Evolutionary conservation across 2,329 filamentous ascomycete species (phyloP).

Genomic region (Colletotrichum camelliae): DNA sequence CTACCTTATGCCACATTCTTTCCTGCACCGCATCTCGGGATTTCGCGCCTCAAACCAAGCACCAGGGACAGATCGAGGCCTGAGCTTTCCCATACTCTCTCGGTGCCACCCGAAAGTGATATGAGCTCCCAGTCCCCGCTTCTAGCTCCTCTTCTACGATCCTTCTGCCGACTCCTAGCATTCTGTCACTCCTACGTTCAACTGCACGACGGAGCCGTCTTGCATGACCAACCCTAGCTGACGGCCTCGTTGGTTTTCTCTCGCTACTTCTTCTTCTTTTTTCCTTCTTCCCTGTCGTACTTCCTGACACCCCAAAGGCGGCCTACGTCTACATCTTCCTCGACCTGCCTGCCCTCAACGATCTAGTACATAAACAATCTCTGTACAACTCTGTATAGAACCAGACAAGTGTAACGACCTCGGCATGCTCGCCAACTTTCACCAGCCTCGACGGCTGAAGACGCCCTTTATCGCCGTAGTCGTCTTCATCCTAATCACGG

Average conservation of each 20-base stretch:
- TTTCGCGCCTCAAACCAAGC: not conserved
- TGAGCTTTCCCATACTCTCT: not conserved
- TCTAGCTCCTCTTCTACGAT: not conserved
- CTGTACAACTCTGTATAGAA: not conserved
- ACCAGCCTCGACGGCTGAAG: conserved; percentile 11
- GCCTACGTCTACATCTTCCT: not conserved
- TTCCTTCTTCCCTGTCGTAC: not conserved
- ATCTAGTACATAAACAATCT: not conserved
- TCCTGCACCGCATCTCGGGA: not conserved
- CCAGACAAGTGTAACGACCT: not conserved
- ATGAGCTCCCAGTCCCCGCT: not conserved
- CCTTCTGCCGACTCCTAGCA: not conserved
- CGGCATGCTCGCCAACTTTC: conserved; percentile 13
- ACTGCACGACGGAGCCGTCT: not conserved
- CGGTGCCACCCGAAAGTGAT: not conserved
- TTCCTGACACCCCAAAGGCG: not conserved
- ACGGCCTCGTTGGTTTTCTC: not conserved
- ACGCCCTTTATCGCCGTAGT: conserved; percentile 38
- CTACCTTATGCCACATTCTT: not conserved
- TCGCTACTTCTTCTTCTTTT: not conserved
- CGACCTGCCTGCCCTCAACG: not conserved
- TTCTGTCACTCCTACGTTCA: not conserved
- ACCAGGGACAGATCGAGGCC: not conserved
- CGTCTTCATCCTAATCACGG: conserved; percentile 61
- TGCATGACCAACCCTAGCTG: not conserved